Base-by-base conservation (phyloP, 2,329 filamentous ascomycete species). In the Botrytis squamosa region DNA sequence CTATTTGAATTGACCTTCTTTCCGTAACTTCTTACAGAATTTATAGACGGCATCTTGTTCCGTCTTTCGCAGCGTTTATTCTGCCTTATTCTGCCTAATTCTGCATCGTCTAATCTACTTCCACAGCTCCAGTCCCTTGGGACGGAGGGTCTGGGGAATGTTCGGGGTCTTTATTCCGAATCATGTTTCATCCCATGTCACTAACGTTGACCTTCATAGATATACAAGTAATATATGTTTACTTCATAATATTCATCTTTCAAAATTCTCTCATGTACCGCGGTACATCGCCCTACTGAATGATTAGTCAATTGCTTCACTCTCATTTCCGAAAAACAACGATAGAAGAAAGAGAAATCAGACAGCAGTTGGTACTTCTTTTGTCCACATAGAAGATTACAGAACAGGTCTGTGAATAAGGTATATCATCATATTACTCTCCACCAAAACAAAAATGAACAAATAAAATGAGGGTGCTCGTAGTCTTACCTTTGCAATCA, bases 361-460 rank as follows among this genome's bases (percentile, higher is more conserved):
- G 91, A 93, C 90, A 93, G 91, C 91, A 92, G 91, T 93, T 93
- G 91, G 89, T 90, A 89, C 89, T 90, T 84, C 84, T 74, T 85
- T 82, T 85, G 87, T 92, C 91, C 87, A 92, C 91, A 93, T 86
- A 77, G 80, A 81, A 77, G 80, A 81, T 83, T 92, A 93, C 90
- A 87, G 92, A 91, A 92, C 91, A 94, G 92, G 91, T 94, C 91
- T 93, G 91, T 93, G 91, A 91, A 88, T 85, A 84, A 87, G 84
- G 80, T 84, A 83, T 87, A 85, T 93, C 90, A 92, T 93, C 92
- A 93, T 89, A 80, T 85, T 86, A 79, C 72, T 57, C 66, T 71
- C 18, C 62, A 75, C 71, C 70, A 69, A 73, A 70, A 66, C 33
- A 67, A 76, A 73, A 42, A 36, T 75, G 75, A 74, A 76, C 71